Evolutionary conservation across 371 early-diverging fungal species (phyloP).

Genomic region (Mucor indicus): DNA sequence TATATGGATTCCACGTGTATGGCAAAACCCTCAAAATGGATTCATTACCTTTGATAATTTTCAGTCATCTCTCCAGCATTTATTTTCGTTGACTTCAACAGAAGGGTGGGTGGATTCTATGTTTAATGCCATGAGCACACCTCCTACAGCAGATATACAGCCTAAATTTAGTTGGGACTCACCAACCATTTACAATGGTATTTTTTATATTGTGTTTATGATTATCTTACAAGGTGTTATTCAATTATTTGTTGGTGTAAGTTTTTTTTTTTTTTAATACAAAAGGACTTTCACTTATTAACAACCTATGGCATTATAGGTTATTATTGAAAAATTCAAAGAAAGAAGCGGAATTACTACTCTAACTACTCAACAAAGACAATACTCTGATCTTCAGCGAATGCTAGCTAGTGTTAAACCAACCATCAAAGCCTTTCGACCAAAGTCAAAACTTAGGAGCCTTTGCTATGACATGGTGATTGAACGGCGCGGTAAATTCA

Average conservation of each 20-base stretch:
- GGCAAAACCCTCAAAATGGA: slow-evolving; percentile 49
- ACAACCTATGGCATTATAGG: slow-evolving; percentile 10
- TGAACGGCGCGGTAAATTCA: slow-evolving; percentile 48
- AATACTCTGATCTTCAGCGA: slow-evolving; percentile 52
- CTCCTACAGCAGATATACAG: slow-evolving; percentile 43
- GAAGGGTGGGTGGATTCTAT: slow-evolving; percentile 57
- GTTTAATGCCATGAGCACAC: slow-evolving; percentile 51
- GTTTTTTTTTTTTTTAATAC: no score
- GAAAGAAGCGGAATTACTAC: slow-evolving; percentile 57
- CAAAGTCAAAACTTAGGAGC: slow-evolving; percentile 36
- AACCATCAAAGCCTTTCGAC: slow-evolving; percentile 46
- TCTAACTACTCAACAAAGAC: slow-evolving; percentile 50
- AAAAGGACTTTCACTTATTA: no score
- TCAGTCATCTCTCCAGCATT: slow-evolving; percentile 38
- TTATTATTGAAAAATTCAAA: slow-evolving; percentile 61
- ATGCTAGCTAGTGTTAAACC: slow-evolving; percentile 55
- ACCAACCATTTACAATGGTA: slow-evolving; percentile 47
- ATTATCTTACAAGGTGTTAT: slow-evolving; percentile 55
- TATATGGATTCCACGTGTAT: slow-evolving; percentile 46
- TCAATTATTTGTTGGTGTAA: slow-evolving; percentile 59
- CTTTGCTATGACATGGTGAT: slow-evolving; percentile 53
- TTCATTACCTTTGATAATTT: slow-evolving; percentile 51
- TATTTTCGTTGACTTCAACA: slow-evolving; percentile 56
- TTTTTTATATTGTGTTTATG: slow-evolving; percentile 57
- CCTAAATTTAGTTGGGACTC: slow-evolving; percentile 46